Conservation (phyloP, 257 asterid genomes). For the Plantago major region DNA sequence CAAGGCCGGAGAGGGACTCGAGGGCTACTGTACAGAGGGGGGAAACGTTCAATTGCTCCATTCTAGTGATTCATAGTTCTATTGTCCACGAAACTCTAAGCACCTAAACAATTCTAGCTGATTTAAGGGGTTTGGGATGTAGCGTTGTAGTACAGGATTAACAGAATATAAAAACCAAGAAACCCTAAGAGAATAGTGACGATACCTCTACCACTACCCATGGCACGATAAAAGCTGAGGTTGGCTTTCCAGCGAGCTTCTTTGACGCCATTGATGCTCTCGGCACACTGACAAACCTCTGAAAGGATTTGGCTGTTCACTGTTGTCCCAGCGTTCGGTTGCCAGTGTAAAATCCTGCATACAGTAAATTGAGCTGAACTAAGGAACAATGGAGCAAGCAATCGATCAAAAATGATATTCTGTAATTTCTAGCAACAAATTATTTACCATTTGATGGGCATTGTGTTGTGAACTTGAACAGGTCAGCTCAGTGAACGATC, state of each 20-base stretch:
- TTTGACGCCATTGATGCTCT: conserved; percentile 80
- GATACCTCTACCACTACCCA: conserved; percentile 74
- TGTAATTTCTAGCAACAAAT: not conserved
- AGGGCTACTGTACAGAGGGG: too few species aligned
- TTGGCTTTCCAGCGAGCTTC: conserved; percentile 94
- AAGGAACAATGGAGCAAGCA: not conserved
- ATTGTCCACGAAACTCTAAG: too few species aligned
- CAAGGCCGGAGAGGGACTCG: too few species aligned
- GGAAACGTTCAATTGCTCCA: too few species aligned
- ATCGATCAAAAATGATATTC: too few species aligned
- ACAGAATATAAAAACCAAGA: not conserved
- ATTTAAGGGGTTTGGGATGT: too few species aligned
- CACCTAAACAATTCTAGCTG: too few species aligned
- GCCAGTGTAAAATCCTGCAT: conserved; percentile 91
- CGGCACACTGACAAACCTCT: conserved; percentile 89
- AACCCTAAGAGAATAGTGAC: not conserved
- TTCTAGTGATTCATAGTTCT: too few species aligned
- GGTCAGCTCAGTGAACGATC: too few species aligned
- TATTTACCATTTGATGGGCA: conserved; percentile 57
- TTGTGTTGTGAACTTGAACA: conserved; percentile 10
- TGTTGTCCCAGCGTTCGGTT: conserved; percentile 84
- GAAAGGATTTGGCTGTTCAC: conserved; percentile 81
- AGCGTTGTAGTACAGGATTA: too few species aligned
- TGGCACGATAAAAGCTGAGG: conserved; percentile 79
- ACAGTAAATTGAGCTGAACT: not conserved